Percentiles rank a stretch among this genome's conserved stretches.
Conservation (phyloP, 2,329 filamentous ascomycete species). For the Penicillium sp. region DNA sequence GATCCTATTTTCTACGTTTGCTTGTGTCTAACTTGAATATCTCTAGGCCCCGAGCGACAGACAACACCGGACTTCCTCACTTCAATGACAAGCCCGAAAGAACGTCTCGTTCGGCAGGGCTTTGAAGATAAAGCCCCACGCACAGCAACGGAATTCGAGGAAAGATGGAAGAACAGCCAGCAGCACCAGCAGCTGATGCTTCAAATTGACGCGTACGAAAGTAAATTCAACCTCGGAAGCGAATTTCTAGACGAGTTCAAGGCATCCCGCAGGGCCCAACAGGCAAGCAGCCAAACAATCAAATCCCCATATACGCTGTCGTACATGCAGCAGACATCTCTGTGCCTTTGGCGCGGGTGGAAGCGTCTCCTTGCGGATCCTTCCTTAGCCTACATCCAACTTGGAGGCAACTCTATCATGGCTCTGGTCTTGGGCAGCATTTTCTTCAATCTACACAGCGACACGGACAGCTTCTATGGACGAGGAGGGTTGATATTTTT, state of each 20-base stretch:
- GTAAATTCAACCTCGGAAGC: slow-evolving; percentile 38
- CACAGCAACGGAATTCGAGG: slow-evolving; percentile 66
- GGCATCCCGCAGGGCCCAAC: slow-evolving; percentile 36
- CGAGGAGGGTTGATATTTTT: slow-evolving; percentile 80
- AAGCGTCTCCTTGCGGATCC: slow-evolving; percentile 72
- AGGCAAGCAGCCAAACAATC: slow-evolving; percentile 50
- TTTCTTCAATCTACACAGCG: slow-evolving; percentile 69
- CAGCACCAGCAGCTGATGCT: slow-evolving; percentile 40
- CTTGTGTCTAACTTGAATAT: background rate
- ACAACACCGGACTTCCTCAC: slow-evolving; percentile 69
- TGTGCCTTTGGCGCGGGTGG: slow-evolving; percentile 78
- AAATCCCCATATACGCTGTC: slow-evolving; percentile 81
- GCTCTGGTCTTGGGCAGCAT: slow-evolving; percentile 73
- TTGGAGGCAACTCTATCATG: slow-evolving; percentile 67
- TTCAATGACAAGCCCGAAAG: slow-evolving; percentile 62
- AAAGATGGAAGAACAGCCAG: slow-evolving; percentile 52
- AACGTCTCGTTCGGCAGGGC: slow-evolving; percentile 56
- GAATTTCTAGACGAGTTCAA: slow-evolving; percentile 33
- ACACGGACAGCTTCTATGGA: slow-evolving; percentile 69
- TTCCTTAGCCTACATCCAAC: slow-evolving; percentile 64
- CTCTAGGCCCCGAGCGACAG: slow-evolving; percentile 54
- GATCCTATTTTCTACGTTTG: background rate
- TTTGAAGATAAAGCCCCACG: slow-evolving; percentile 63
- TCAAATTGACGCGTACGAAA: slow-evolving; percentile 42
- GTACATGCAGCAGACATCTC: slow-evolving; percentile 67